Conservation (phyloP, 2,329 filamentous ascomycete genomes). For the Stachybotrys elegans region DNA sequence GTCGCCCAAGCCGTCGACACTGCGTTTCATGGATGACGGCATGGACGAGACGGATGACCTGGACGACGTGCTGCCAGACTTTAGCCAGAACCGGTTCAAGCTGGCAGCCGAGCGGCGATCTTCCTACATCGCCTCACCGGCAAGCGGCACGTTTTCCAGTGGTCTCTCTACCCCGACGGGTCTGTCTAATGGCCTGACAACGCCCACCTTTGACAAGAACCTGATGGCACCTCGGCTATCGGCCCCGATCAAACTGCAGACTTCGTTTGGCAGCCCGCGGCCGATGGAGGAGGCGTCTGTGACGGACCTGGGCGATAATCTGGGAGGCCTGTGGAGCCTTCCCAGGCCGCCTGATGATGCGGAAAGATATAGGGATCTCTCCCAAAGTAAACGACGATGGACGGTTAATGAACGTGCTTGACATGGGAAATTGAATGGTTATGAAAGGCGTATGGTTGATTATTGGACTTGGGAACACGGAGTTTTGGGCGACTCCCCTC, state of each 20-base stretch:
- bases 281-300: conserved; percentile 24
- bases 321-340: conserved; percentile 40
- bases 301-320: conserved; percentile 30
- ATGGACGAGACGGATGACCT: conserved; percentile 43
- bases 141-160: too few relatives aligned
- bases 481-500: neutral
- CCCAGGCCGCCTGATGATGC: conserved; percentile 38
- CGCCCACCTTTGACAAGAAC: neutral
- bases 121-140: conserved; percentile 12
- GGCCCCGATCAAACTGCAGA: conserved; percentile 30
- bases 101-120: conserved; percentile 2
- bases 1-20: conserved; percentile 30
- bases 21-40: conserved; percentile 39
- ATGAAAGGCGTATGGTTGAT: too few relatives aligned
- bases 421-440: too few relatives aligned
- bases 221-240: conserved; percentile 21
- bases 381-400: conserved; percentile 48
- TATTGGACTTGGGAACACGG: conserved; percentile 2
- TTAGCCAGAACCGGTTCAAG: conserved; percentile 35
- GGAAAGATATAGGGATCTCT: conserved; percentile 40
- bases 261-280: conserved; percentile 22
- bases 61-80: conserved; percentile 46
- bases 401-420: conserved; percentile 46
- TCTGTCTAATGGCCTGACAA: neutral
- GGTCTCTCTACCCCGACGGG: conserved; percentile 5